Percentiles rank a stretch among this genome's conserved stretches.
Conservation (phyloP, 2,329 filamentous ascomycete species). For the Apiospora aurea region DNA sequence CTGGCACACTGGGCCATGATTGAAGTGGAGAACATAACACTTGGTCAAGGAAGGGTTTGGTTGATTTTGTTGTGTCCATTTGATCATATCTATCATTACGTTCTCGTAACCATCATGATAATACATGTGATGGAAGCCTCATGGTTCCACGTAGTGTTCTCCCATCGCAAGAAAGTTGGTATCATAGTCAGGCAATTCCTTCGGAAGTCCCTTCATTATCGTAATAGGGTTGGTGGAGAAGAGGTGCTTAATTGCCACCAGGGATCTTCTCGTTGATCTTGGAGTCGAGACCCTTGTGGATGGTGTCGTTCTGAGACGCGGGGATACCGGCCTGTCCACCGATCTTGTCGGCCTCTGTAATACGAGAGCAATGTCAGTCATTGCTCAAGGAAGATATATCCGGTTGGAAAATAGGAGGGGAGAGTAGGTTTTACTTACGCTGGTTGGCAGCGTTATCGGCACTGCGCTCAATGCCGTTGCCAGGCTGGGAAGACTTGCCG, state of each 20-base stretch:
- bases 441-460: conserved; percentile 31
- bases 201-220: neutral
- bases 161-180: neutral
- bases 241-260: conserved; percentile 29
- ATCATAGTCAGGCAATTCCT: neutral
- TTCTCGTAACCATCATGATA: conserved; percentile 3
- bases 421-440: conserved; percentile 27
- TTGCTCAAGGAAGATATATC: neutral
- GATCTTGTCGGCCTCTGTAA: conserved; percentile 31
- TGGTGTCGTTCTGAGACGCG: conserved; percentile 25
- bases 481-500: conserved; percentile 33
- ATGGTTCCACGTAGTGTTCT: neutral
- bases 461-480: conserved; percentile 30
- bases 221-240: too few relatives aligned
- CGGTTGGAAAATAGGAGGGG: too few relatives aligned
- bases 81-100: conserved; percentile 2
- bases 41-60: neutral
- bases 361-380: neutral
- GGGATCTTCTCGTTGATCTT: conserved; percentile 34
- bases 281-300: conserved; percentile 30
- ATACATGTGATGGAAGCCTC: neutral
- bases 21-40: neutral
- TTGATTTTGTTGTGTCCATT: conserved; percentile 4
- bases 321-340: conserved; percentile 30
- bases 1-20: too few relatives aligned